Evolutionary conservation across 2,329 filamentous ascomycete genomes (phyloP).

Genomic region (Paecilomyces fulvus): DNA sequence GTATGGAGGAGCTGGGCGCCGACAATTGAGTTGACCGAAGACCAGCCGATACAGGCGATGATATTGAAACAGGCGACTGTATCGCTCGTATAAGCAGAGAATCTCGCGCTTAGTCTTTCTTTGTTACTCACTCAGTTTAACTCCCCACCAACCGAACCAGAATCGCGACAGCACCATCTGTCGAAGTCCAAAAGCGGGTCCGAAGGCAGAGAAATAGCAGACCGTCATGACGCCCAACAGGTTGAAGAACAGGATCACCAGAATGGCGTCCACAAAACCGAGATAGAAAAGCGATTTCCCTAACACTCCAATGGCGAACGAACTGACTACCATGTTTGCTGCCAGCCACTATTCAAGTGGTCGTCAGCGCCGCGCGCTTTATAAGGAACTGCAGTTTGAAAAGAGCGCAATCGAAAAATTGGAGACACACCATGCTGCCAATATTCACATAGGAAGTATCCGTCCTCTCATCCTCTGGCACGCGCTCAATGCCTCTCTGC

Average conservation of each 20-base stretch:
- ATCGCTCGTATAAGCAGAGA: constrained; percentile 5
- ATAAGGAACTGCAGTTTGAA: constrained; percentile 5
- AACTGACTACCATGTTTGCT: constrained; percentile 69
- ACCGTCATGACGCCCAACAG: constrained; percentile 63
- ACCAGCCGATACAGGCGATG: constrained; percentile 66
- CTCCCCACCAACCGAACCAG: constrained; percentile 65
- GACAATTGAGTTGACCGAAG: constrained; percentile 69
- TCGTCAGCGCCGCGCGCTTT: constrained; percentile 14
- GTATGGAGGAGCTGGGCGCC: constrained; percentile 69
- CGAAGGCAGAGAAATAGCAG: constrained; percentile 70
- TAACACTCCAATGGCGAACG: constrained; percentile 66
- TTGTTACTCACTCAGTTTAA: constrained; percentile 52
- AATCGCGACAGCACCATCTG: constrained; percentile 75
- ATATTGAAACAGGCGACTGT: constrained; percentile 61
- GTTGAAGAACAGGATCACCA: constrained; percentile 69
- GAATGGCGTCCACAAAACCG: constrained; percentile 63
- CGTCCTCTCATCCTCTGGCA: constrained; percentile 60
- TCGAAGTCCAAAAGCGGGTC: constrained; percentile 63
- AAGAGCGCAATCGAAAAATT: constrained; percentile 6
- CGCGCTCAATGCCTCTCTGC: constrained; percentile 66
- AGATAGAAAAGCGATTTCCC: constrained; percentile 60
- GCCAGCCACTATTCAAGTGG: constrained; percentile 55
- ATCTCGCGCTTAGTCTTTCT: neutral
- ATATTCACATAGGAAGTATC: constrained; percentile 59
- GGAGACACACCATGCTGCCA: constrained; percentile 57